These are phyloP conservation scores for Penicillium sp. DNA, from an alignment of 2,329 filamentous ascomycete genomes.

Conservation along the genomic window DNA sequence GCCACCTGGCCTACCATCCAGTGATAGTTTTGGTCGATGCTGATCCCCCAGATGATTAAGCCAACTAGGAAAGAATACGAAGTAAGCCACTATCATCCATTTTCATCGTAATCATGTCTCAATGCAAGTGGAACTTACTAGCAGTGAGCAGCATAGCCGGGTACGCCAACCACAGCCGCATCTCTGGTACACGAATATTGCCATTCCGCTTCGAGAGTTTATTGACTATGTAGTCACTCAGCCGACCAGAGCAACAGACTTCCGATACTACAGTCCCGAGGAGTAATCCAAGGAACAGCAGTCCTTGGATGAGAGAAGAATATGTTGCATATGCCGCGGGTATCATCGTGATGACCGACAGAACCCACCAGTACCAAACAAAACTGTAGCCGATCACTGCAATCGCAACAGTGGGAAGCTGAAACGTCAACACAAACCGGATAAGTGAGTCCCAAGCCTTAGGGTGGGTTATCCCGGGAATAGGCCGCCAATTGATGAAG, in stretches of 20 bases:
- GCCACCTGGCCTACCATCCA: conserved; percentile 57
- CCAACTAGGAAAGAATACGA: conserved; percentile 35
- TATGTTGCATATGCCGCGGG: conserved; percentile 52
- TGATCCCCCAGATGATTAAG: conserved; percentile 54
- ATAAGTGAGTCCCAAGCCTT: conserved; percentile 46
- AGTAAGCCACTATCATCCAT: neutral
- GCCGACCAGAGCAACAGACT: conserved; percentile 50
- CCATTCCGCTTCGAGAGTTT: conserved; percentile 45
- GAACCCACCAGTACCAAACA: conserved; percentile 56
- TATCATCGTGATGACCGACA: conserved; percentile 52
- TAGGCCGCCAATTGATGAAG: conserved; percentile 45
- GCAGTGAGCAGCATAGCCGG: conserved; percentile 50
- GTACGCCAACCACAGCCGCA: conserved; percentile 56
- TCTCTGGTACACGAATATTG: conserved; percentile 49
- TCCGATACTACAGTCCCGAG: conserved; percentile 53
- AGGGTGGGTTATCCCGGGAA: conserved; percentile 53
- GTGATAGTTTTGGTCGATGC: conserved; percentile 52
- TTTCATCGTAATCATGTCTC: neutral
- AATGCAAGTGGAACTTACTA: conserved; percentile 21
- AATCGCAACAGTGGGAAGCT: conserved; percentile 46
- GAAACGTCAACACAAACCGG: conserved; percentile 49
- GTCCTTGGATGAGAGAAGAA: conserved; percentile 49
- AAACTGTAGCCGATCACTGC: conserved; percentile 51
- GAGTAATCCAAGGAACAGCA: conserved; percentile 54
- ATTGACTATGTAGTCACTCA: conserved; percentile 53